Evolutionary conservation across 148 eudicot genomes (phyloP).

Genomic region (Chenopodium suecicum): DNA sequence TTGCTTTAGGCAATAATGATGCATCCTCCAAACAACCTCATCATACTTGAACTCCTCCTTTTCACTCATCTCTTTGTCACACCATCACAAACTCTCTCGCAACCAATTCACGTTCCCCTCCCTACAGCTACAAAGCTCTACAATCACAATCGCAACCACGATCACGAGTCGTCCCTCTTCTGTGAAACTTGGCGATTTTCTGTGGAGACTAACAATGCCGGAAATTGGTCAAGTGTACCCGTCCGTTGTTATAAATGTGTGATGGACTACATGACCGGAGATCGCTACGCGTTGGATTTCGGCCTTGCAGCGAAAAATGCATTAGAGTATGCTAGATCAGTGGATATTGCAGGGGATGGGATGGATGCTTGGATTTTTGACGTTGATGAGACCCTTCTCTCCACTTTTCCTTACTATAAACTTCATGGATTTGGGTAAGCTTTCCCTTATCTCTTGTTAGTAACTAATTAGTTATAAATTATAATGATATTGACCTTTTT

Average conservation of each 20-base stretch:
- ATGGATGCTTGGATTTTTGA: constrained; percentile 81
- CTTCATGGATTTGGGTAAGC: constrained; percentile 61
- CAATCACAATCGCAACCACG: constrained; percentile 6
- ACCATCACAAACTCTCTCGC: constrained; percentile 14
- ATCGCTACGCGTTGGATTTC: constrained; percentile 49
- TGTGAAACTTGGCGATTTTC: constrained; percentile 82
- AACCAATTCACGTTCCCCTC: background rate
- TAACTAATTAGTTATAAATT: too few species aligned
- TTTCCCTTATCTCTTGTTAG: background rate
- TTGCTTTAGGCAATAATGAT: constrained; percentile 27
- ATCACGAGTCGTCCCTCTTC: constrained; percentile 13
- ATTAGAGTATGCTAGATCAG: constrained; percentile 44
- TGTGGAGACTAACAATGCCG: constrained; percentile 69
- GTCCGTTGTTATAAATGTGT: constrained; percentile 46
- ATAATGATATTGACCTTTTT: too few species aligned
- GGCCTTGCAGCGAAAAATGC: constrained; percentile 45
- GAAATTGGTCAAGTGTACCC: constrained; percentile 51
- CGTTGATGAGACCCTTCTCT: constrained; percentile 75
- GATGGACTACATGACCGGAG: constrained; percentile 50
- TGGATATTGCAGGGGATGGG: constrained; percentile 39
- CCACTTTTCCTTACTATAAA: constrained; percentile 56
- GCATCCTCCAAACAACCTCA: background rate
- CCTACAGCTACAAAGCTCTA: background rate
- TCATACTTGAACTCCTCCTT: constrained; percentile 12
- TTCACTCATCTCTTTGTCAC: constrained; percentile 21